Evolutionary conservation across 73 alveolate species (phyloP).

Genomic region (Paramecium primaurelia): DNA sequence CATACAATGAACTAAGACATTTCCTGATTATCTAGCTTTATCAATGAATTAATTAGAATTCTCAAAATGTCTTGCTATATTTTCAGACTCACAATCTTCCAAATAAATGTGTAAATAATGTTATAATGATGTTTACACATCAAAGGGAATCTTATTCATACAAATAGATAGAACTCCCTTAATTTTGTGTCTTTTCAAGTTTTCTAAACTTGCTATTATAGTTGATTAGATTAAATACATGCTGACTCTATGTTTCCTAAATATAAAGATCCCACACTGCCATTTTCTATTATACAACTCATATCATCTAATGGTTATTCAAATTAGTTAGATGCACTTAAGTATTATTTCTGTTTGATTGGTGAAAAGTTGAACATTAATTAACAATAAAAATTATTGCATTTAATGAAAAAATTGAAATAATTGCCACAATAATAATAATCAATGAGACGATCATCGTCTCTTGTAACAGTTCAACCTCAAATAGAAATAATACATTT

Average conservation of each 20-base stretch:
- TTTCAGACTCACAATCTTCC: conserved; percentile 23
- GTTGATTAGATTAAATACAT: background rate
- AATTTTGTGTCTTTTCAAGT: background rate
- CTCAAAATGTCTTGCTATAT: conserved; percentile 27
- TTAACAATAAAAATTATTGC: conserved; percentile 25
- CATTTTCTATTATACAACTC: conserved; percentile 14
- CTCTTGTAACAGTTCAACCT: background rate
- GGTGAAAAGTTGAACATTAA: background rate
- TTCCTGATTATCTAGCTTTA: conserved; percentile 1
- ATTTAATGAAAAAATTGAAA: background rate
- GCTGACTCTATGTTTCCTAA: conserved; percentile 16
- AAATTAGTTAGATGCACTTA: background rate
- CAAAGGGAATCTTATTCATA: conserved; percentile 17
- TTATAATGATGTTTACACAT: background rate
- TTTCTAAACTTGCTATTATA: background rate
- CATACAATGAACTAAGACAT: conserved; percentile 76
- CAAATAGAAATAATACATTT: background rate
- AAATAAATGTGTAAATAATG: conserved; percentile 16
- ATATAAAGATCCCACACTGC: background rate
- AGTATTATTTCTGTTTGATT: background rate
- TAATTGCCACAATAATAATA: background rate
- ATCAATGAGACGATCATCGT: background rate
- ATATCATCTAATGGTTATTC: conserved; percentile 14
- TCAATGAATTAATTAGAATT: background rate
- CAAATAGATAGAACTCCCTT: conserved; percentile 34